Evolutionary conservation across 306 rosid species (phyloP).

Genomic region (Alnus rubra): DNA sequence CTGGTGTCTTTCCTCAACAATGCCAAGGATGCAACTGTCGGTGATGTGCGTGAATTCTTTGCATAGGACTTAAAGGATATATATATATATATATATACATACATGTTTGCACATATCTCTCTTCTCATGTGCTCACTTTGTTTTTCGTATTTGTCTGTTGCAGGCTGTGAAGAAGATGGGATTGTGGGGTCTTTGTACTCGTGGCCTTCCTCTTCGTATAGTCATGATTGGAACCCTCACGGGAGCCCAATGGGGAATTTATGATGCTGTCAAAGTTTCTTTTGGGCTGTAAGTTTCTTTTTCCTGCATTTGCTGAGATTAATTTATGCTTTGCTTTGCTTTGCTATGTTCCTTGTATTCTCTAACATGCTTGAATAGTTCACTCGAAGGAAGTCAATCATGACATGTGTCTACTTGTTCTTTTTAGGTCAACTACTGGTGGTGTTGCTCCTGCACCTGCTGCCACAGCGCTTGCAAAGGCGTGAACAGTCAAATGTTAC

Average conservation of each 20-base stretch:
- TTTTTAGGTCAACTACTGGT: slow-evolving; percentile 71
- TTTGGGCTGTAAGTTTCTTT: slow-evolving; percentile 66
- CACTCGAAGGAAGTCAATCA: not conserved
- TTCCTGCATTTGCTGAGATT: not conserved
- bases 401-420: slow-evolving; percentile 2
- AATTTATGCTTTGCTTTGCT: not conserved
- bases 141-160: slow-evolving; percentile 21
- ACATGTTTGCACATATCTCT: not conserved
- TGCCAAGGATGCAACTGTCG: slow-evolving; percentile 71
- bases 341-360: slow-evolving; percentile 3
- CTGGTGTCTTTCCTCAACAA: slow-evolving; percentile 85
- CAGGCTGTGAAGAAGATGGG: slow-evolving; percentile 76
- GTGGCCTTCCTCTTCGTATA: slow-evolving; percentile 84
- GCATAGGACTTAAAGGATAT: not conserved
- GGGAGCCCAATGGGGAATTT: slow-evolving; percentile 69
- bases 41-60: slow-evolving; percentile 54
- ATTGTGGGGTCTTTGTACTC: slow-evolving; percentile 61
- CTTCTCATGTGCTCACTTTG: slow-evolving; percentile 7
- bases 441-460: slow-evolving; percentile 45
- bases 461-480: slow-evolving; percentile 10
- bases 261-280: slow-evolving; percentile 68
- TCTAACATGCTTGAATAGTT: not conserved
- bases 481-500: slow-evolving; percentile 17
- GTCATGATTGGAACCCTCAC: slow-evolving; percentile 78
- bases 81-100: not conserved